Evolutionary conservation across 1,139 yeast species (phyloP).

Genomic region (Kazachstania sp.): DNA sequence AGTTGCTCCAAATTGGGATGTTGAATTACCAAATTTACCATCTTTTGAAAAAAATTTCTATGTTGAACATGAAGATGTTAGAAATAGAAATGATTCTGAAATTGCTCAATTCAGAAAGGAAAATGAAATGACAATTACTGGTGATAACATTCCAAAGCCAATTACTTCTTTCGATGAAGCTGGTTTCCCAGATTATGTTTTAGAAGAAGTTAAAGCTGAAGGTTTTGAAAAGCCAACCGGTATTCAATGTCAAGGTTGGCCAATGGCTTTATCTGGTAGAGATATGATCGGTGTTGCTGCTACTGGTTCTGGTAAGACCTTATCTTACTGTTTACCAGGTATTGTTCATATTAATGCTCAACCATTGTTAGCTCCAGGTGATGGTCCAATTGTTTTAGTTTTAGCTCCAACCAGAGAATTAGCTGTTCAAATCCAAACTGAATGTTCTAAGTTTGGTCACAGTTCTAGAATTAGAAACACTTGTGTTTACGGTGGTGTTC

Average conservation of each 20-base stretch:
- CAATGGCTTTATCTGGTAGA: conserved; percentile 98
- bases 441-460: conserved; percentile 89
- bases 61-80: conserved; percentile 71
- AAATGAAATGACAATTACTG: conserved; percentile 77
- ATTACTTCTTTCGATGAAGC: conserved; percentile 89
- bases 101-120: conserved; percentile 67
- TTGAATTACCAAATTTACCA: conserved; percentile 53
- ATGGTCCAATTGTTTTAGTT: conserved; percentile 93
- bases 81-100: conserved; percentile 66
- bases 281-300: conserved; percentile 99
- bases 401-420: conserved; percentile 98
- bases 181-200: conserved; percentile 91
- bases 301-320: conserved; percentile 97
- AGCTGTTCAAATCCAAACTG: conserved; percentile 94
- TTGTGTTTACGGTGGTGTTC: conserved; percentile 99
- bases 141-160: conserved; percentile 89
- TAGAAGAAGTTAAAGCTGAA: conserved; percentile 79
- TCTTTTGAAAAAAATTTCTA: conserved; percentile 93
- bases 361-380: conserved; percentile 85
- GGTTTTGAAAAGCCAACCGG: conserved; percentile 94
- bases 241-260: conserved; percentile 99
- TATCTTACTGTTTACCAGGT: conserved; percentile 92
- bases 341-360: conserved; percentile 98
- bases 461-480: conserved; percentile 93
- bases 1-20: conserved; percentile 71